Conservation (phyloP, 1,139 yeast genomes). For the Tardiomyces depauwii region DNA sequence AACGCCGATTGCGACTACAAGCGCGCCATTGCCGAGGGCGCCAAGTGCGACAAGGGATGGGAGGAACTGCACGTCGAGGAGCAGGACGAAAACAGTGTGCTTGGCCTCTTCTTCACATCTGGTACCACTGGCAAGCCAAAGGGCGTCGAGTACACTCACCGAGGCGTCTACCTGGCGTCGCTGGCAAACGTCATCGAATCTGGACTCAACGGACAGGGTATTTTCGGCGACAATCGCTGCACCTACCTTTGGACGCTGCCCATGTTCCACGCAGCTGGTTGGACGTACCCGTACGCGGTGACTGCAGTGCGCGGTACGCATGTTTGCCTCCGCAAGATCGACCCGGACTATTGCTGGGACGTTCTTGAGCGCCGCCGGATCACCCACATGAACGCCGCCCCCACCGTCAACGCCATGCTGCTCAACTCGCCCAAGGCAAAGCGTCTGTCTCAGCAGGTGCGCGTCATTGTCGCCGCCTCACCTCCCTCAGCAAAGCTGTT, state of each 20-base stretch:
- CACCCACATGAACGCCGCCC: constrained; percentile 30
- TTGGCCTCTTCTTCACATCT: constrained; percentile 44
- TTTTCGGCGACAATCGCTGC: constrained; percentile 20
- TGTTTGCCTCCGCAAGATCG: constrained; percentile 26
- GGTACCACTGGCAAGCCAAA: constrained; percentile 76
- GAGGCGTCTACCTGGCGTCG: constrained; percentile 26
- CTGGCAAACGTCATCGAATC: constrained; percentile 25
- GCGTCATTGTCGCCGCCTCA: constrained; percentile 30
- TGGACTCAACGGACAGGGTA: constrained; percentile 21
- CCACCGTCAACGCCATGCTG: constrained; percentile 29
- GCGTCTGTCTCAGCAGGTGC: constrained; percentile 18
- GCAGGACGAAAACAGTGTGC: constrained; percentile 20
- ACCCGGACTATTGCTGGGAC: constrained; percentile 27
- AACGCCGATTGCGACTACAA: constrained; percentile 17
- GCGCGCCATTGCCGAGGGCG: constrained; percentile 18
- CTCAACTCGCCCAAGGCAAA: constrained; percentile 23
- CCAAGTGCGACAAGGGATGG: constrained; percentile 14
- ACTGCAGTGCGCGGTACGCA: constrained; percentile 30
- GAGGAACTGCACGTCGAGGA: constrained; percentile 17
- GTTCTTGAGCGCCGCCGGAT: constrained; percentile 20
- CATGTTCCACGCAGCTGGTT: constrained; percentile 31
- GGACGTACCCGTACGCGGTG: constrained; percentile 31
- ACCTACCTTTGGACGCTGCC: constrained; percentile 30
- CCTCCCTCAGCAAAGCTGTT: constrained; percentile 28
- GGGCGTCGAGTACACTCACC: constrained; percentile 56